Evolutionary conservation across 805 yeast genomes (phyloP).

Genomic region (Candida glaebosa): DNA sequence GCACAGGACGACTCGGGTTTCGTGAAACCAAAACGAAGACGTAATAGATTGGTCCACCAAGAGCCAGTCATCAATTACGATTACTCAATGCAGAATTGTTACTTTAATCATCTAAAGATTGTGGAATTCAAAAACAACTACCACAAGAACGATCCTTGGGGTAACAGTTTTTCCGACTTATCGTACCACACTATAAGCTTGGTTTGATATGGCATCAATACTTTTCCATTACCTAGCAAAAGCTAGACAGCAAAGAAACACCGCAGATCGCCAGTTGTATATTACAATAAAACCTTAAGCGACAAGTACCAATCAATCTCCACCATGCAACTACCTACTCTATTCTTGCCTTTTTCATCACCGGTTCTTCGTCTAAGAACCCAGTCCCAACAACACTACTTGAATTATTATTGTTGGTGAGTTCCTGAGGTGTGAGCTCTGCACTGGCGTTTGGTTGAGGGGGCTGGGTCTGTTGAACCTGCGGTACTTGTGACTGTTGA

Average conservation of each 20-base stretch:
- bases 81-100: constrained; percentile 16
- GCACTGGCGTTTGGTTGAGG: neutral
- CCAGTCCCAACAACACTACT: neutral
- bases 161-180: constrained; percentile 51
- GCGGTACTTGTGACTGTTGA: constrained; percentile 6
- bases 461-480: neutral
- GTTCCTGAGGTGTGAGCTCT: neutral
- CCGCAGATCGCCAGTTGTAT: too few species aligned
- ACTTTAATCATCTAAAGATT: constrained; percentile 25
- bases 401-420: neutral
- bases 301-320: too few species aligned
- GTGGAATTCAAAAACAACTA: constrained; percentile 14
- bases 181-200: constrained; percentile 36
- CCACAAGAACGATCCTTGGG: constrained; percentile 38
- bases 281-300: too few species aligned
- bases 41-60: constrained; percentile 20
- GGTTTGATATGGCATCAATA: too few species aligned
- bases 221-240: too few species aligned
- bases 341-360: constrained; percentile 1
- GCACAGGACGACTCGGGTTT: constrained; percentile 19
- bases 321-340: too few species aligned
- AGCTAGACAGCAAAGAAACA: constrained; percentile 1
- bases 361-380: constrained; percentile 1
- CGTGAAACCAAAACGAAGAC: constrained; percentile 16
- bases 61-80: constrained; percentile 33